Percentiles rank a stretch among this genome's conserved stretches.
phyloP scores from a whole-genome alignment of 768 basidiomycete genomes.

The Mycena sanguinolenta region DNA sequence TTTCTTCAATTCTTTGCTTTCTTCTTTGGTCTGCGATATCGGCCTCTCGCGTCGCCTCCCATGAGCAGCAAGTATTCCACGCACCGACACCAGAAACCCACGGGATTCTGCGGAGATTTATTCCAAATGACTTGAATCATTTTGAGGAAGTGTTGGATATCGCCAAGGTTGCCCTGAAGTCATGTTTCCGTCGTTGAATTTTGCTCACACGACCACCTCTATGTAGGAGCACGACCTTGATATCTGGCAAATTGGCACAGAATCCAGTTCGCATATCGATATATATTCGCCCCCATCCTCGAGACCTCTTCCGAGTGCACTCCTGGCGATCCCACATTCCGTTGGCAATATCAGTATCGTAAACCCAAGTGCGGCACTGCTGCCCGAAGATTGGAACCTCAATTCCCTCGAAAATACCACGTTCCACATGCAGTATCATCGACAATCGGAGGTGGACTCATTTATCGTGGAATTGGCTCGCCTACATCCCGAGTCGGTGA shows the following conservation, averaged over 20 bases:
- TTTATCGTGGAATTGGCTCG: slow-evolving; percentile 65
- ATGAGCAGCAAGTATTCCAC: slow-evolving; percentile 20
- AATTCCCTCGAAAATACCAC: slow-evolving; percentile 51
- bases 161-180: slow-evolving; percentile 1
- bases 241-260: slow-evolving; percentile 60
- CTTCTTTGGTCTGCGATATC: neutral
- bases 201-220: slow-evolving; percentile 34
- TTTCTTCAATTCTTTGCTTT: neutral
- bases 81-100: neutral
- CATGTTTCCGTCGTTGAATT: neutral
- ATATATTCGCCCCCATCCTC: slow-evolving; percentile 55
- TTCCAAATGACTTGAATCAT: neutral
- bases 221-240: slow-evolving; percentile 60
- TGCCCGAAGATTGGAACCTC: slow-evolving; percentile 49
- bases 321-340: slow-evolving; percentile 31
- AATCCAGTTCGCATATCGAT: slow-evolving; percentile 58
- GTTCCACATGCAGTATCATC: slow-evolving; percentile 66
- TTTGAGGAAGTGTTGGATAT: slow-evolving; percentile 9
- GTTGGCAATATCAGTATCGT: slow-evolving; percentile 23
- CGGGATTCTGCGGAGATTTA: slow-evolving; percentile 24
- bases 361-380: slow-evolving; percentile 9
- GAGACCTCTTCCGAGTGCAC: slow-evolving; percentile 32
- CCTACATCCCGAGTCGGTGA: slow-evolving; percentile 61
- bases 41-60: neutral
- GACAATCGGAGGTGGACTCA: slow-evolving; percentile 63